Evolutionary conservation across 768 basidiomycete species (phyloP), one percentile per base, ranked within the genome.

Genomic region (Pholiota conissans): DNA sequence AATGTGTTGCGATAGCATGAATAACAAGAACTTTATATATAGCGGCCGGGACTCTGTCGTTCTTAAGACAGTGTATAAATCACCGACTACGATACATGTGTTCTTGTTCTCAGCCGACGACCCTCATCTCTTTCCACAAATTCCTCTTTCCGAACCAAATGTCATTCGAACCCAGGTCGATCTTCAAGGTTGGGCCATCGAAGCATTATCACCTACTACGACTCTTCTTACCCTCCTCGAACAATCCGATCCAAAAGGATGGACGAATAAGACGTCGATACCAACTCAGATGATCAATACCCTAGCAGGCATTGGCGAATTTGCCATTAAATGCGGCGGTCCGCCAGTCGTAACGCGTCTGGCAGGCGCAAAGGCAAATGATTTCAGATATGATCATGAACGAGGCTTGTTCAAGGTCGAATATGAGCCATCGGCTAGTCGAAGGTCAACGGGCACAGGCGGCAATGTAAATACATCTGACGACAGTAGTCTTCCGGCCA

Each of bases 171-270:
- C 92, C 0, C 95, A 98, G 70, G 88, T 96, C n/a, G 95, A 97
- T 69, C 78, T 99, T n/a, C 95, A 94, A 74, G 97, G 96, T 47
- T 98, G 95, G 92, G 92, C 96, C 0, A 94, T 99, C 64, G 96
- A 98, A 72, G 84, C 91, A 0, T 78, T 99, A 8, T 98, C 95
- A 0, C 97, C 96, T 0, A 98, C 86, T 2, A 98, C 97, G 1
- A 97, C 95, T 0, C 84, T 91, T 10, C 85, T 99, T 59, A 97
- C 95, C 0, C 76, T 99, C 1, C 82, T 99, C 4, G 96, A 98
- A 67, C 97, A 98, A 71, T 95, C 93, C 10, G 96, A 99, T 70
- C 95, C 95, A 5, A 93, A 95, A 72, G 95, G 95, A 46, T 98
- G 96, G 95, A 87, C 93, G 5, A 94, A 92, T 74, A 98, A 98